Evolutionary conservation across 2,329 filamentous ascomycete species (phyloP).

Genomic region (Setomelanomma holmii): DNA sequence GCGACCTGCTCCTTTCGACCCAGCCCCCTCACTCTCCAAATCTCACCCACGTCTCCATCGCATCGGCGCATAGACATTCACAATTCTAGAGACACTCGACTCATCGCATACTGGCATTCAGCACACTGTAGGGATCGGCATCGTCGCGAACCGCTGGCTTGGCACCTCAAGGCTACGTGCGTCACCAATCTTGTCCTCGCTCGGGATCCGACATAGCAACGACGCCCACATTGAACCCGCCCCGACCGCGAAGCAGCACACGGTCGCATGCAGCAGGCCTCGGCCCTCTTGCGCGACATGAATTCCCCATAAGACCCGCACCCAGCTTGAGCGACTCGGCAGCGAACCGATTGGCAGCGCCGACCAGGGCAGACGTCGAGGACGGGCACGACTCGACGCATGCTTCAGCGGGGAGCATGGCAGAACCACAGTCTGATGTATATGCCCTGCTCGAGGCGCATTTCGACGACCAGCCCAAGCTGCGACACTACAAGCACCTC

Average conservation of each 20-base stretch:
- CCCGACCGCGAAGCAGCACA: slow-evolving; percentile 12
- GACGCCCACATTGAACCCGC: background rate
- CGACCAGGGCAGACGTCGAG: no score
- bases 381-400: background rate
- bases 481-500: slow-evolving; percentile 35
- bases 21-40: slow-evolving; percentile 20
- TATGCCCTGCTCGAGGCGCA: slow-evolving; percentile 43
- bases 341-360: background rate
- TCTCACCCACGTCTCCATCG: slow-evolving; percentile 13
- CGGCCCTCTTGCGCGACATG: slow-evolving; percentile 27
- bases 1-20: slow-evolving; percentile 29
- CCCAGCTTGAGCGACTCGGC: background rate
- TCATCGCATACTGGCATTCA: background rate
- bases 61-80: slow-evolving; percentile 1
- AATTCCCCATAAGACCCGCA: slow-evolving; percentile 19
- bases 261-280: slow-evolving; percentile 26
- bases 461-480: slow-evolving; percentile 34
- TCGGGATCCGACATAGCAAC: no score
- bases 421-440: slow-evolving; percentile 27
- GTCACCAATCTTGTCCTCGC: slow-evolving; percentile 23
- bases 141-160: slow-evolving; percentile 21
- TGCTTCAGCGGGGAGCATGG: slow-evolving; percentile 30
- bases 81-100: background rate
- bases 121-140: background rate
- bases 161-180: slow-evolving; percentile 33